Percentiles rank a stretch among this genome's conserved stretches.
phyloP scores from a whole-genome alignment of 2,329 filamentous ascomycete genomes.

The Exophiala sp. region DNA sequence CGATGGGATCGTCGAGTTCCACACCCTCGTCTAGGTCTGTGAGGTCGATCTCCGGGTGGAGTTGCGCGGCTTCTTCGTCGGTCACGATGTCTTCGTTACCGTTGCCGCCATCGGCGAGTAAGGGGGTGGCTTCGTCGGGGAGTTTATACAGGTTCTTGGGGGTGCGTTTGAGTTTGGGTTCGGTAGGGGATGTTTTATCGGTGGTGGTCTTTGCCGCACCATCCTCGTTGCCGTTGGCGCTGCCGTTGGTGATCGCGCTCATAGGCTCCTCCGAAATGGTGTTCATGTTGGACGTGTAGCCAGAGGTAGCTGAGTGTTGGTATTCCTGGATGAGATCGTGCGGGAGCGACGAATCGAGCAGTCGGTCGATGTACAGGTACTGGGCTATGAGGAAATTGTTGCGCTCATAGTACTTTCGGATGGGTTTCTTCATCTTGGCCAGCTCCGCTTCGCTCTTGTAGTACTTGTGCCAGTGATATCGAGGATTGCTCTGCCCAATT shows the following conservation, averaged over 20 bases:
- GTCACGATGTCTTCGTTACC: too few relatives aligned
- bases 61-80: constrained; percentile 28
- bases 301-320: constrained; percentile 55
- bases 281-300: constrained; percentile 57
- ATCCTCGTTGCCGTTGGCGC: constrained; percentile 18
- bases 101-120: constrained; percentile 46
- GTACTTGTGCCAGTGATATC: constrained; percentile 81
- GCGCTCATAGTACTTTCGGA: constrained; percentile 82
- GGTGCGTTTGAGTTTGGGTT: constrained; percentile 65
- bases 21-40: constrained; percentile 44
- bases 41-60: constrained; percentile 47
- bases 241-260: constrained; percentile 20
- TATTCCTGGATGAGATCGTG: constrained; percentile 92
- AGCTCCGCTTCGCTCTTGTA: constrained; percentile 79
- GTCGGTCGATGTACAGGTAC: constrained; percentile 87
- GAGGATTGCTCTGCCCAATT: constrained; percentile 82
- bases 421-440: constrained; percentile 64
- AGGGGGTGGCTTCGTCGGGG: constrained; percentile 62
- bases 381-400: constrained; percentile 86
- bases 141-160: constrained; percentile 82
- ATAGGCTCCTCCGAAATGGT: constrained; percentile 71
- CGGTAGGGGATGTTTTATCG: constrained; percentile 15
- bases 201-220: constrained; percentile 13
- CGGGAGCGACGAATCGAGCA: constrained; percentile 88
- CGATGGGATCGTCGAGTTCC: constrained; percentile 69